Evolutionary conservation across 768 basidiomycete species (phyloP).

Genomic region (Boletus rex-veris): DNA sequence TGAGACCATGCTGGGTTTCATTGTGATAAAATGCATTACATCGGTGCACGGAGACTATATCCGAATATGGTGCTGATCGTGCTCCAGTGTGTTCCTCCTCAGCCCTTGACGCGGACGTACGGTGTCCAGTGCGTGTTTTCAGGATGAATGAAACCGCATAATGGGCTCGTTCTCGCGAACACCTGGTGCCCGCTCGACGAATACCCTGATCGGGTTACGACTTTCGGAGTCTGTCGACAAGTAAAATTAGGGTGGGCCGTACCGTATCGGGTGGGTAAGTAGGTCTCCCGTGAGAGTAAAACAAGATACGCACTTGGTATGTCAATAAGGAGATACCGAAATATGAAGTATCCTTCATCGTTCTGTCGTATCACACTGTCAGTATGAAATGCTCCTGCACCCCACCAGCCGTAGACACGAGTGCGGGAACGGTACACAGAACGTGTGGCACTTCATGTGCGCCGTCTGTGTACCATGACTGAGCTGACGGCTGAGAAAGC

Average conservation of each 20-base stretch:
- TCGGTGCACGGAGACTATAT: slow-evolving; percentile 15
- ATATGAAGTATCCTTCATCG: slow-evolving; percentile 71
- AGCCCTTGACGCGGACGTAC: slow-evolving; percentile 9
- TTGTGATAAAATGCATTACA: slow-evolving; percentile 26
- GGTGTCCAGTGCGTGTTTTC: slow-evolving; percentile 11
- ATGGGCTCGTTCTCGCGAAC: slow-evolving; percentile 70
- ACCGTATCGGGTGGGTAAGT: background rate
- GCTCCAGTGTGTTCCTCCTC: slow-evolving; percentile 7
- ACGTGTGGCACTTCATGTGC: background rate
- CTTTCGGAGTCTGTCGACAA: slow-evolving; percentile 52
- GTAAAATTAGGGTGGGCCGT: slow-evolving; percentile 8
- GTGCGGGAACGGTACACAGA: background rate
- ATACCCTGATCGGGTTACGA: slow-evolving; percentile 60
- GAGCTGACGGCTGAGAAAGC: slow-evolving; percentile 2
- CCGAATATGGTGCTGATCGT: slow-evolving; percentile 13
- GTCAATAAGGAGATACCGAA: slow-evolving; percentile 74
- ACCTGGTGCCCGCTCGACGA: slow-evolving; percentile 62
- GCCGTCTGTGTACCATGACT: background rate
- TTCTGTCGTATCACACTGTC: slow-evolving; percentile 44
- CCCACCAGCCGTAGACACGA: slow-evolving; percentile 1
- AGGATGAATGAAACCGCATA: slow-evolving; percentile 57
- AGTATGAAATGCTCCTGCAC: slow-evolving; percentile 3
- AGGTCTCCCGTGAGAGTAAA: slow-evolving; percentile 16
- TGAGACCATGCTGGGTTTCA: slow-evolving; percentile 24
- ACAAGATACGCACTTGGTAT: slow-evolving; percentile 60